Base-by-base conservation (phyloP, 2,329 filamentous ascomycete species). In the Colletotrichum tabaci region DNA sequence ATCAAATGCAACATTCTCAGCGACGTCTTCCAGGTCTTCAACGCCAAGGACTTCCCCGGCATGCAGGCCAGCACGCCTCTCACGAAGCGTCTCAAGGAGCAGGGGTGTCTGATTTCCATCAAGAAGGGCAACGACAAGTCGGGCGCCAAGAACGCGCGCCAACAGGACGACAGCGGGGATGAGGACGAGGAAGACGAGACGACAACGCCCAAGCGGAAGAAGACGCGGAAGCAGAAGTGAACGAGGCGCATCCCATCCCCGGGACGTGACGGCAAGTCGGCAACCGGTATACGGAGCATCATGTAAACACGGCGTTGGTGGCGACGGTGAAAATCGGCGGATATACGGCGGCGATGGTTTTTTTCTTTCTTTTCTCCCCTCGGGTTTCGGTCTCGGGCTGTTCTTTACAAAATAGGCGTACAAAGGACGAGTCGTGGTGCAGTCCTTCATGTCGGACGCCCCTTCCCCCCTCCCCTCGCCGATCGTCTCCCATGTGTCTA, bases 11-110 rank as follows among this genome's bases (percentile, higher is more conserved):
- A 84, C 23, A 84, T 82, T 18, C 87, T 91, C 82, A 94, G 90
- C 77, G 89, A 93, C 18, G 84, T 91, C n/a, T 95, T 96, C 77
- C 90, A 89, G 15, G 93, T 95, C 9, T 95, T 92, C 80, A 95
- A 92, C 53, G 94, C 94, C 53, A 96, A 96, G 79, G 93, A 96
- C 78, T 96, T 96, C 72, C 93, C 93, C 0, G 94, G 94, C 7
- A 96, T 96, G 93, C 87, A 91, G 68, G 91, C 93, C 1, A 95
- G 92, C 79, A 95, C 92, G 35, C 85, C 88, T 21, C 82, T 96
- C 47, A 94, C 94, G 1, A 93, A 93, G 79, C 86, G 88, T 42
- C 83, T 96, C 68, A 94, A 94, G 80, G 87, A 93, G 76, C 94
- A 96, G 81, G 94, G 94, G 4, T 94, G 94, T 77, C 90, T 94